Evolutionary conservation across 441 rosid species (phyloP), one percentile per base, ranked within the genome.

Genomic region (Pelargonium australe): DNA sequence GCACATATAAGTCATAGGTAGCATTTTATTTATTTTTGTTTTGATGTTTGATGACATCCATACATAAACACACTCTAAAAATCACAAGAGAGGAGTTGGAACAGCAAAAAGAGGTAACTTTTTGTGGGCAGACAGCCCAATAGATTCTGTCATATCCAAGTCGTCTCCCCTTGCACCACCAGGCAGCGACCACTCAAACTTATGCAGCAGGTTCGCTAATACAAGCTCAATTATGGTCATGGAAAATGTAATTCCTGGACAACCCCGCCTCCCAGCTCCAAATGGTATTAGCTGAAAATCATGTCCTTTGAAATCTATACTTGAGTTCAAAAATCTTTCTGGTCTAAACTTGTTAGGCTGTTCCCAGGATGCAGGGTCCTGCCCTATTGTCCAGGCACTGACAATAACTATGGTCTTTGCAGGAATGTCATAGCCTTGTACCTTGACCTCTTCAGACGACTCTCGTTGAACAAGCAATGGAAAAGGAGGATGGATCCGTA

Each of bases 171-270:
- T 44, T 20, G 66, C 65, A 62, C 66, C 72, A 5, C 34, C 66
- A 7, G 65, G 74, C 68, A 75, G 16, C 43, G 49, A n/a, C 81
- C 81, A 75, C 19, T 72, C 70, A 68, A 75, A 75, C 62, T 64
- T 67, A 49, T 66, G 65, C 65, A 75, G 28, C 0, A 79, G 65
- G 57, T 75, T 75, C 5, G 74, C 81, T 43, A 78, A 62, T 7
- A 45, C 72, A 23, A 75, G 67, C 68, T 78, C 81, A 61, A 31
- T 57, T 25, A 67, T 47, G 19, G 61, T 28, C 12, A 73, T 37
- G 3, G 72, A 53, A 55, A 79, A 76, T 1, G 16, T 1, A 3
- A 45, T 61, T n/a, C 81, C 82, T 0, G 79, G 79, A 43, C 75
- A 78, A 0, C 68, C 57, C 63, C 74, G 65, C 65, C 74, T 37